Conservation (phyloP, 169 alveolate species). For the Pseudocohnilembus persalinus region DNA sequence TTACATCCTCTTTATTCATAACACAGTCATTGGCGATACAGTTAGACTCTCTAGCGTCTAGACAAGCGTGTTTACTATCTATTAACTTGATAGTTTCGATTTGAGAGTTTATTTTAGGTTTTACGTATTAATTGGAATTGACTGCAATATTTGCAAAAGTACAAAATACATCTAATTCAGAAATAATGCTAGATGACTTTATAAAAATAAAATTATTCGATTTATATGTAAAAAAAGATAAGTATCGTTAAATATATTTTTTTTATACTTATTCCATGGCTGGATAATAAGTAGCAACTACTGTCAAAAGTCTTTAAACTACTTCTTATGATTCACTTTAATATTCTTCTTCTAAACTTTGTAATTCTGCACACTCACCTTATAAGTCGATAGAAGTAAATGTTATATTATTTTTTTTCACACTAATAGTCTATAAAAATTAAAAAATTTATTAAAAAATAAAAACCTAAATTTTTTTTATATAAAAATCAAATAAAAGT, state of each 20-base stretch:
- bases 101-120: constrained; percentile 83
- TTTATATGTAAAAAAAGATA: too few species aligned
- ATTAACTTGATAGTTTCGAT: constrained; percentile 39
- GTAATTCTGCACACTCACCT: constrained; percentile 48
- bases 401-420: constrained; percentile 53
- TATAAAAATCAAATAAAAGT: constrained; percentile 70
- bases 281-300: constrained; percentile 95
- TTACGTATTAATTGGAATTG: constrained; percentile 83
- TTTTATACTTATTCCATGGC: constrained; percentile 78
- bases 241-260: too few species aligned
- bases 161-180: constrained; percentile 93
- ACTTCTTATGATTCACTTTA: constrained; percentile 80
- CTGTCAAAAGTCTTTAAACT: constrained; percentile 90
- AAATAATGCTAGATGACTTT: constrained; percentile 78
- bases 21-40: constrained; percentile 64
- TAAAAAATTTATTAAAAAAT: constrained; percentile 36
- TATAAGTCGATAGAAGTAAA: constrained; percentile 57
- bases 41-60: constrained; percentile 74
- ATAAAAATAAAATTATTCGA: too few species aligned
- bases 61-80: constrained; percentile 76
- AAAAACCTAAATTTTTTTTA: constrained; percentile 66
- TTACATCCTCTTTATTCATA: constrained; percentile 47
- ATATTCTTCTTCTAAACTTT: constrained; percentile 68
- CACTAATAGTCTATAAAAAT: constrained; percentile 48
- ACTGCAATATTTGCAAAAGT: constrained; percentile 92